phyloP scores from a whole-genome alignment of 2,329 filamentous ascomycete genomes.

The Exophiala spinifera region DNA sequence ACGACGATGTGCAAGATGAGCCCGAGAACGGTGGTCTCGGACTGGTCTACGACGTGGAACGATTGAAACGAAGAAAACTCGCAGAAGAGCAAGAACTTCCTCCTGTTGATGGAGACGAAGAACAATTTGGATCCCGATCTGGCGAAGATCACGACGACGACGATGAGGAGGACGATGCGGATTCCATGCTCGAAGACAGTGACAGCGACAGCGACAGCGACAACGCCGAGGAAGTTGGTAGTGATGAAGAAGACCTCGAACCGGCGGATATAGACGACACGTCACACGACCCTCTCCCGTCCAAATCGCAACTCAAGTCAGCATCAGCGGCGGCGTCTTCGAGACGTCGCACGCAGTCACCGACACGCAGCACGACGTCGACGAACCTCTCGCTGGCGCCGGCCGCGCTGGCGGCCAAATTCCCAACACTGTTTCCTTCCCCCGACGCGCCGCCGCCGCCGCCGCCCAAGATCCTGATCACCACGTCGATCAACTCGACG shows the following conservation, averaged over 20 bases:
- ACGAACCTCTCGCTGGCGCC: constrained; percentile 61
- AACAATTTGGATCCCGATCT: constrained; percentile 37
- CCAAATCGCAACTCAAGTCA: constrained; percentile 31
- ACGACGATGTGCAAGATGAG: constrained; percentile 69
- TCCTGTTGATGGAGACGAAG: constrained; percentile 46
- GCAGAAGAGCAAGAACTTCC: constrained; percentile 44
- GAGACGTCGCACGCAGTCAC: constrained; percentile 51
- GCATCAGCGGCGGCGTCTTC: too few relatives aligned
- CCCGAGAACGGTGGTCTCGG: constrained; percentile 45
- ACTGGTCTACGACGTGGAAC: constrained; percentile 47
- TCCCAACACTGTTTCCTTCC: constrained; percentile 54
- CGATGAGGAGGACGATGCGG: constrained; percentile 57
- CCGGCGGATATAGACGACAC: constrained; percentile 16
- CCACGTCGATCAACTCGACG: constrained; percentile 83
- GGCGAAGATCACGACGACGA: constrained; percentile 48
- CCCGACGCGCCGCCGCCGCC: constrained; percentile 44
- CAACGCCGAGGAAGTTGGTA: constrained; percentile 25
- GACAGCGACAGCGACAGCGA: constrained; percentile 44
- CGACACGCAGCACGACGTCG: constrained; percentile 53
- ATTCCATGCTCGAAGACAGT: constrained; percentile 74
- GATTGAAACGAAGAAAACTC: constrained; percentile 47
- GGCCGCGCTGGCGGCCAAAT: constrained; percentile 59
- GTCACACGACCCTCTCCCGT: constrained; percentile 22
- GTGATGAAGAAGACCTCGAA: constrained; percentile 22
- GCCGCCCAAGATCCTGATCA: constrained; percentile 82